Evolutionary conservation across 169 alveolate genomes (phyloP), one percentile per base, ranked within the genome.

Genomic region (Eimeria praecox): DNA sequence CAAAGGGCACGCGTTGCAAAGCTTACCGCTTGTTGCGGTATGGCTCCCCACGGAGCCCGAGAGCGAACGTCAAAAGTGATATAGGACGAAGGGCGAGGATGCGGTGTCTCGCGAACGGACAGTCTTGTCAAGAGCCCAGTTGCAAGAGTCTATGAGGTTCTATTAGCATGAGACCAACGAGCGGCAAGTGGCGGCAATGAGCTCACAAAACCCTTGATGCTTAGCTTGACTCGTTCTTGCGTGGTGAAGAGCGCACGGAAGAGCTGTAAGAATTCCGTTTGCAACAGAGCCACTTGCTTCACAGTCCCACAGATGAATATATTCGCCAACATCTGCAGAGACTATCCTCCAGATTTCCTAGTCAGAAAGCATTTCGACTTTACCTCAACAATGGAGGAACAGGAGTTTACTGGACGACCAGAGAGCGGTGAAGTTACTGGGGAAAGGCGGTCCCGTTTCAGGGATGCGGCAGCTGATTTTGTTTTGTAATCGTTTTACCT

Each of bases 91-190:
- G 91, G 75, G n/a, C 91, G 91, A 6, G 38, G 73, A 30, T 56
- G 73, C 3, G 91, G 91, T 12, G 91, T 49, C 91, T 83, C 91
- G 91, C 91, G 91, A 56, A 83, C 73, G 27, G 91, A 83, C 24
- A 83, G 71, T 35, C 91, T 30, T 27, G 91, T 83, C 49, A 83
- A 22, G 49, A 33, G 59, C 42, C 91, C 91, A 52, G 38, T 75
- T 49, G 71, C 91, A 30, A 83, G 91, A 40, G 75, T 83, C 91
- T 83, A 75, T 12, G 75, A 33, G 6, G 0, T 83, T 18, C 49
- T 6, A 52, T 46, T 10, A 27, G n/a, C 52, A 30, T 6, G 44
- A 30, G 9, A 12, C 54, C 20, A 33, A 44, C 38, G n/a, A 27
- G 44, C 38, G 56, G 42, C 91, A 52, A 16, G 56, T 12, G 46